Evolutionary conservation across 2,329 filamentous ascomycete species (phyloP).

Genomic region (Harringtonia aguacate): DNA sequence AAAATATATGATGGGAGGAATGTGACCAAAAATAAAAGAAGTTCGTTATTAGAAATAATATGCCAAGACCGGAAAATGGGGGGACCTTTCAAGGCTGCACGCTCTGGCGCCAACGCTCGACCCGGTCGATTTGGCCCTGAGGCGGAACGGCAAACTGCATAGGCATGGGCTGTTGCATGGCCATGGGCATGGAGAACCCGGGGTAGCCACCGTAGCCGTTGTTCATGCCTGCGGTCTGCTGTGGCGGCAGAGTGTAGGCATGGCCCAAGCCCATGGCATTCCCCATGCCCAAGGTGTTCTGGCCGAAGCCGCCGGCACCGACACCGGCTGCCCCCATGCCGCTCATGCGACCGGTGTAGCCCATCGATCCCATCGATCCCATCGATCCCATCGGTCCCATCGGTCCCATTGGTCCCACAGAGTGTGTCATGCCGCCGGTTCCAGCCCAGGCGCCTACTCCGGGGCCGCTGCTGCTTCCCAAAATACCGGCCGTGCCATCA

Average conservation of each 20-base stretch:
- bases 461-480: not conserved
- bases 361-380: too few relatives aligned
- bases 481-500: constrained; percentile 33
- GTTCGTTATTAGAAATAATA: not conserved
- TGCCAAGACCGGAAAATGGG: not conserved
- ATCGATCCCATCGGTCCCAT: too few relatives aligned
- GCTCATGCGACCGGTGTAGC: too few relatives aligned
- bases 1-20: too few relatives aligned
- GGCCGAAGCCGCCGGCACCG: not conserved
- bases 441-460: constrained; percentile 5
- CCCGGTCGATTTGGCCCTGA: constrained; percentile 19
- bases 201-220: constrained; percentile 1
- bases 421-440: not conserved
- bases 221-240: constrained; percentile 4
- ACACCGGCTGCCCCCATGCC: too few relatives aligned
- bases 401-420: not conserved
- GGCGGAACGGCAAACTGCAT: constrained; percentile 11
- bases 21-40: not conserved
- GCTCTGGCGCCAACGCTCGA: constrained; percentile 23
- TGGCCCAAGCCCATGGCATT: constrained; percentile 1
- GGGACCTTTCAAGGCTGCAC: constrained; percentile 13
- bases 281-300: not conserved
- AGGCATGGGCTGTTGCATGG: constrained; percentile 8
- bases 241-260: not conserved
- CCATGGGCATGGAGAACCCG: constrained; percentile 8